Evolutionary conservation across 306 rosid species (phyloP), one percentile per base, ranked within the genome.

Genomic region (Morella rubra): DNA sequence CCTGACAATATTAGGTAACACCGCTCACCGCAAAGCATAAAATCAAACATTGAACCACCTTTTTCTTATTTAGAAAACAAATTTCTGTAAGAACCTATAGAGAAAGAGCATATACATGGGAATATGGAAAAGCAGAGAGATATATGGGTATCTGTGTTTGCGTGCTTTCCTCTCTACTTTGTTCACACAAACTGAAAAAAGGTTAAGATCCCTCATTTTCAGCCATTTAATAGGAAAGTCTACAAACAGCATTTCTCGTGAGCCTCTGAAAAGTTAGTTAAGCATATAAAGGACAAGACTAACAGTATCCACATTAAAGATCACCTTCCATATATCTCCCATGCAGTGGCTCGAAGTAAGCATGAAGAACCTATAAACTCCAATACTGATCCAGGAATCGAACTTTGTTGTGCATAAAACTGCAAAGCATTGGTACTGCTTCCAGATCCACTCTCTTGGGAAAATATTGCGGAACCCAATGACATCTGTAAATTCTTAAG

Each of bases 281-380:
- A 62, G 73, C 46, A 76, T 32, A 78, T 67, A 55, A 46, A 73
- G 52, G 42, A 60, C 3, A 51, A 59, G 7, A 47, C 8, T 8
- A 19, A 78, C 51, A 54, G 70, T 8, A 49, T 22, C 64, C 45
- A 51, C 24, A 24, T 55, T 32, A 41, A 50, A 49, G 74, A 53
- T 90, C 79, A 95, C 98, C 97, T 92, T 78, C 98, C 97, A 76
- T 95, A 90, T 79, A 88, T 84, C 83, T 92, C 97, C 97, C 94
- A 92, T 32, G 98, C 88, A 80, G 92, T 90, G 49, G 98, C 91
- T 27, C 97, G 95, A 19, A 90, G 89, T 74, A 94, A 78, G 87
- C 85, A 92, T 51, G 98, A 90, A 66, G 96, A 92, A 80, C 98
- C 97, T 79, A 92, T 74, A 78, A 90, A 84, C 81, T 92, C 97